phyloP scores from a whole-genome alignment of 495 filamentous ascomycete genomes.

The Pyrenopolyporus hunteri region DNA sequence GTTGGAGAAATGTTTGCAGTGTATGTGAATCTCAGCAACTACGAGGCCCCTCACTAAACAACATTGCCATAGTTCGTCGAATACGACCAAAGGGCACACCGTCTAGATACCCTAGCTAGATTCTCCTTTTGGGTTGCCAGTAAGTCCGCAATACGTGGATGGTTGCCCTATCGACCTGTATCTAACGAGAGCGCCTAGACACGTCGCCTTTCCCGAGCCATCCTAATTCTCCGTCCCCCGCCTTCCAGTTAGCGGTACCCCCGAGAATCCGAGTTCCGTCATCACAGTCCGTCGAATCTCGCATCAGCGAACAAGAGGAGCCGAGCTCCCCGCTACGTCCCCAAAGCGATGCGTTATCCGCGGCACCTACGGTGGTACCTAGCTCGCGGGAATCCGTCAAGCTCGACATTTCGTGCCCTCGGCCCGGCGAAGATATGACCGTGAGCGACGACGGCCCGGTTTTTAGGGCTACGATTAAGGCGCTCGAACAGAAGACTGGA shows the following conservation, averaged over 20 bases:
- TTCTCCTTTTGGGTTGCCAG: constrained; percentile 97
- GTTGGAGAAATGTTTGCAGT: constrained; percentile 95
- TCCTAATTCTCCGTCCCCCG: constrained; percentile 66
- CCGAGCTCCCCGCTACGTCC: constrained; percentile 65
- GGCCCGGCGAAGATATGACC: constrained; percentile 86
- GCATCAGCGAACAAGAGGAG: constrained; percentile 71
- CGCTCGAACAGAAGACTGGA: constrained; percentile 95
- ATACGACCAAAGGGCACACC: constrained; percentile 92
- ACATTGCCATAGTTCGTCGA: constrained; percentile 73
- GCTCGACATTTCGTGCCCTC: constrained; percentile 84
- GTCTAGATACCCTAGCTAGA: constrained; percentile 81
- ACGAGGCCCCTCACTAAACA: constrained; percentile 34
- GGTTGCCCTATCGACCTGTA: constrained; percentile 41
- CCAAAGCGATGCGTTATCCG: constrained; percentile 49
- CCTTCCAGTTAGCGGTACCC: constrained; percentile 72
- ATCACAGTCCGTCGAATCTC: constrained; percentile 78
- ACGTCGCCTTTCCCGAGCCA: constrained; percentile 46
- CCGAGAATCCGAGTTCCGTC: constrained; percentile 82
- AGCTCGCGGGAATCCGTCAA: constrained; percentile 65
- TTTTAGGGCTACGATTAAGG: constrained; percentile 96
- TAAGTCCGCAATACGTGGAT: constrained; percentile 44
- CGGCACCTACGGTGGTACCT: constrained; percentile 42
- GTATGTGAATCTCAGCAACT: constrained; percentile 49
- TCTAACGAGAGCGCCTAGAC: constrained; percentile 38
- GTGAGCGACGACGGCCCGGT: constrained; percentile 90